These are phyloP conservation scores for Albifimbria verrucaria DNA, from an alignment of 2,329 filamentous ascomycete species.

Conservation along the genomic window DNA sequence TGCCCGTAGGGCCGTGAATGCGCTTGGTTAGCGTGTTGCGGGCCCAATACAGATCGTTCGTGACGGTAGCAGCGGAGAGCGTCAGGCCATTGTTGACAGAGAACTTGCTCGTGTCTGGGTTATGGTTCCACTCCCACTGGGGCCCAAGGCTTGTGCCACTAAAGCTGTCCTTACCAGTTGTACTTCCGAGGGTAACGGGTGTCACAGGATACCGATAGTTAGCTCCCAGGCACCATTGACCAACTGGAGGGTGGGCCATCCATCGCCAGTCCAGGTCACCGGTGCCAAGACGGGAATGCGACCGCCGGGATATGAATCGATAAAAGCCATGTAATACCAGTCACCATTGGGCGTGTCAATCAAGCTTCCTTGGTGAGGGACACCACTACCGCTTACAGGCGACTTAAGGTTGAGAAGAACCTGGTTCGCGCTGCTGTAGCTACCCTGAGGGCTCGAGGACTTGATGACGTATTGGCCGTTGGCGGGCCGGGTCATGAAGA, in stretches of 20 bases:
- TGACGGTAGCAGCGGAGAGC: slow-evolving; percentile 45
- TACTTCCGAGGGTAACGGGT: neutral
- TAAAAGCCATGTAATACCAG: slow-evolving; percentile 58
- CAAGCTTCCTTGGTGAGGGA: slow-evolving; percentile 52
- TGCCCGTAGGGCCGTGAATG: slow-evolving; percentile 40
- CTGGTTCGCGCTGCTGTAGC: slow-evolving; percentile 32
- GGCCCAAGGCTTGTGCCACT: slow-evolving; percentile 32
- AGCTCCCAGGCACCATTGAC: slow-evolving; percentile 40
- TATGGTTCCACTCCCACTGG: slow-evolving; percentile 59
- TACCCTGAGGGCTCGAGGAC: slow-evolving; percentile 42
- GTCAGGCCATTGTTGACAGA: slow-evolving; percentile 30
- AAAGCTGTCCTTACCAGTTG: slow-evolving; percentile 10
- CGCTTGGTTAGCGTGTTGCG: slow-evolving; percentile 41
- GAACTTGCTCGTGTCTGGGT: slow-evolving; percentile 47
- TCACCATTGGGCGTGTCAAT: slow-evolving; percentile 47
- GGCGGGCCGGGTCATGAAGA: slow-evolving; percentile 44
- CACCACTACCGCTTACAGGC: slow-evolving; percentile 39
- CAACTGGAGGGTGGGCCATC: slow-evolving; percentile 42
- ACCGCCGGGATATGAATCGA: slow-evolving; percentile 51
- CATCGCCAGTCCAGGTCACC: slow-evolving; percentile 40
- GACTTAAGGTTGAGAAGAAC: slow-evolving; percentile 24
- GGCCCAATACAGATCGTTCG: slow-evolving; percentile 41
- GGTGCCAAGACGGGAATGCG: slow-evolving; percentile 56
- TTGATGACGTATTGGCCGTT: slow-evolving; percentile 45
- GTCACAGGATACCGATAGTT: slow-evolving; percentile 6